phyloP scores from a whole-genome alignment of 1,284 basidiomycete genomes.

The Irpex rosettiformis region DNA sequence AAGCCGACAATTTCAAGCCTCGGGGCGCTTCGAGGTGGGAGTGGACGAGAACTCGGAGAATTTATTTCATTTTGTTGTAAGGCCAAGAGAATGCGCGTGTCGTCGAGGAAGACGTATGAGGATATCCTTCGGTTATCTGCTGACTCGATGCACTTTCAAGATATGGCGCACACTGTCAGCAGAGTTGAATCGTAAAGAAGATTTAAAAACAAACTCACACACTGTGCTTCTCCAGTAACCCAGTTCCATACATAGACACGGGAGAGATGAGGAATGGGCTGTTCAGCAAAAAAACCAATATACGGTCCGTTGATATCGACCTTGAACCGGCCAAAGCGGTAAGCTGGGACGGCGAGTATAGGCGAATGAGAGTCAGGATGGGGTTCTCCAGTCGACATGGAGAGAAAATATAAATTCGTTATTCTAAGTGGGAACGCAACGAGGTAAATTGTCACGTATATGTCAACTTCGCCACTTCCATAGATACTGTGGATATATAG shows the following conservation, averaged over 20 bases:
- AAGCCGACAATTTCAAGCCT: background rate
- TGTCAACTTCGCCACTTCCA: too few relatives aligned
- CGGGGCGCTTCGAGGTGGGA: background rate
- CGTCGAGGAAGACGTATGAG: constrained; percentile 6
- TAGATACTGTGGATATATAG: too few relatives aligned
- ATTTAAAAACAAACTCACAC: constrained; percentile 9
- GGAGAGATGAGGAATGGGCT: too few relatives aligned
- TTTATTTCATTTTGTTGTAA: background rate
- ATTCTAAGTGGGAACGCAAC: too few relatives aligned
- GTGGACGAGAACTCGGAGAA: background rate
- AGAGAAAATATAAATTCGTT: background rate
- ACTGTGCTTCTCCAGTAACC: constrained; percentile 7
- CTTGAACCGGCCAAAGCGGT: constrained; percentile 1
- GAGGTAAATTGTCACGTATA: too few relatives aligned
- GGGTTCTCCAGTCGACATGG: constrained; percentile 5
- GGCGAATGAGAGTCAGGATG: constrained; percentile 4
- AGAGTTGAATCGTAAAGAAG: background rate
- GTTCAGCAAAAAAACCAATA: constrained; percentile 5
- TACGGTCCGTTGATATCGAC: constrained; percentile 10
- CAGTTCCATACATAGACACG: constrained; percentile 12
- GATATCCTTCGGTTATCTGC: background rate
- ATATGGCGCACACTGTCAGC: background rate
- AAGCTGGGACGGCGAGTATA: background rate
- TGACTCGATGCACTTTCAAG: background rate
- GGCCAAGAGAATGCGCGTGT: constrained; percentile 6